Conservation (phyloP, 2,329 filamentous ascomycete species). For the Cladosporium sp. region DNA sequence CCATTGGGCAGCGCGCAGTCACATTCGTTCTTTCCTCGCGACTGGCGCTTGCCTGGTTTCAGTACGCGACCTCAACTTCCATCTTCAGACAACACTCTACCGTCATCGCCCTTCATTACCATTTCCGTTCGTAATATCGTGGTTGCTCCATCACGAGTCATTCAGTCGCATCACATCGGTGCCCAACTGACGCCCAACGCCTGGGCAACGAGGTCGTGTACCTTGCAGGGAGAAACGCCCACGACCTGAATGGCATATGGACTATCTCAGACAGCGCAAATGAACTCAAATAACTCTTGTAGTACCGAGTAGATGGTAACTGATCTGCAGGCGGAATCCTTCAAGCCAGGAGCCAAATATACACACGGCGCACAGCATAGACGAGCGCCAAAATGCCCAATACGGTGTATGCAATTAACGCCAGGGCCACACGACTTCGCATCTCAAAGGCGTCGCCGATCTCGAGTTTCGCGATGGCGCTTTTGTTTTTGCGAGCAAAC, state of each 20-base stretch:
- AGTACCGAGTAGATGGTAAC: neutral
- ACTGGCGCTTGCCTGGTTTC: too few relatives aligned
- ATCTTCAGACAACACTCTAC: too few relatives aligned
- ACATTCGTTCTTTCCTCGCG: too few relatives aligned
- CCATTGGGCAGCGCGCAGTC: too few relatives aligned
- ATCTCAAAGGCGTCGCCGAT: constrained; percentile 61
- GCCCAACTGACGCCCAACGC: neutral
- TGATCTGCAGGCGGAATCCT: neutral
- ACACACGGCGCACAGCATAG: constrained; percentile 21
- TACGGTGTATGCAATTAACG: constrained; percentile 39
- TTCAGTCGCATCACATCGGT: too few relatives aligned
- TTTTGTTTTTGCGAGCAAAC: constrained; percentile 40
- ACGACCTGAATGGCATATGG: neutral
- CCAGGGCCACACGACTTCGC: constrained; percentile 51
- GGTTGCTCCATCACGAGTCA: neutral
- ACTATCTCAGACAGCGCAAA: neutral
- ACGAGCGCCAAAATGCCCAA: constrained; percentile 17
- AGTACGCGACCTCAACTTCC: too few relatives aligned
- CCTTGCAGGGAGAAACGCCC: neutral
- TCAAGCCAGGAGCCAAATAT: constrained; percentile 18
- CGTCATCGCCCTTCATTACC: too few relatives aligned
- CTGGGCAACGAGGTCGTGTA: neutral
- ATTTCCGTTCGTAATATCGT: neutral
- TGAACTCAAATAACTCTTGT: constrained; percentile 1
- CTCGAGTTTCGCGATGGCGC: constrained; percentile 59